phyloP scores from a whole-genome alignment of 352 stramenopile species.

The Phytophthora europaea region DNA sequence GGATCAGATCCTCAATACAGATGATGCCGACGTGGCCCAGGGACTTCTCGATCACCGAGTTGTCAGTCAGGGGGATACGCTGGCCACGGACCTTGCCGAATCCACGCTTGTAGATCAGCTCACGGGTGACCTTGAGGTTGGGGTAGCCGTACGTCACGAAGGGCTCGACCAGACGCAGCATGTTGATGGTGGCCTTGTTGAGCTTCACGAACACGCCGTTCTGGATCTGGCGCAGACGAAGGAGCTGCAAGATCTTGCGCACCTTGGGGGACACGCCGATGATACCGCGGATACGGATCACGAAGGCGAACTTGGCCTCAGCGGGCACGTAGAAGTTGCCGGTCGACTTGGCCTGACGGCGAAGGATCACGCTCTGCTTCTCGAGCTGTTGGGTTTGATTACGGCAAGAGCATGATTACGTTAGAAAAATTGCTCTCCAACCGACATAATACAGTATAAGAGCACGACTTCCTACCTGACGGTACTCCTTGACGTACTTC shows the following conservation, averaged over 20 bases:
- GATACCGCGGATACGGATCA: slow-evolving; percentile 99
- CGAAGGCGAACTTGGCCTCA: slow-evolving; percentile 98
- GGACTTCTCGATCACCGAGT: slow-evolving; percentile 97
- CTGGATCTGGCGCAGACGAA: slow-evolving; percentile 99
- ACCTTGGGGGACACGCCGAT: slow-evolving; percentile 94
- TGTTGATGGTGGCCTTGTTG: slow-evolving; percentile 99
- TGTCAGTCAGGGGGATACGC: slow-evolving; percentile 98
- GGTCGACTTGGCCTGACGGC: slow-evolving; percentile 95
- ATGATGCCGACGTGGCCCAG: slow-evolving; percentile 97
- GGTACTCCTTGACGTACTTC: slow-evolving; percentile 99
- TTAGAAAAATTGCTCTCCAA: slow-evolving; percentile 7
- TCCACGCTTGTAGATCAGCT: slow-evolving; percentile 99
- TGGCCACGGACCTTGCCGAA: slow-evolving; percentile 99
- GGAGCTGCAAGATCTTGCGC: slow-evolving; percentile 99
- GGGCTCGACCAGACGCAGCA: slow-evolving; percentile 98
- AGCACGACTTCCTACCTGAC: slow-evolving; percentile 62
- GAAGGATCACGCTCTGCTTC: slow-evolving; percentile 94
- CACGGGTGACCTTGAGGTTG: slow-evolving; percentile 97
- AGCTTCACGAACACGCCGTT: slow-evolving; percentile 99
- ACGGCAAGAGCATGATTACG: background rate
- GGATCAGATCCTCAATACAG: slow-evolving; percentile 99
- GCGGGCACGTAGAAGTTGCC: slow-evolving; percentile 98
- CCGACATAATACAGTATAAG: background rate
- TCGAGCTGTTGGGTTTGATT: slow-evolving; percentile 71
- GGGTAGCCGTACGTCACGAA: slow-evolving; percentile 99